Evolutionary conservation across 2,329 filamentous ascomycete genomes (phyloP).

Genomic region (Aspergillus tanneri): DNA sequence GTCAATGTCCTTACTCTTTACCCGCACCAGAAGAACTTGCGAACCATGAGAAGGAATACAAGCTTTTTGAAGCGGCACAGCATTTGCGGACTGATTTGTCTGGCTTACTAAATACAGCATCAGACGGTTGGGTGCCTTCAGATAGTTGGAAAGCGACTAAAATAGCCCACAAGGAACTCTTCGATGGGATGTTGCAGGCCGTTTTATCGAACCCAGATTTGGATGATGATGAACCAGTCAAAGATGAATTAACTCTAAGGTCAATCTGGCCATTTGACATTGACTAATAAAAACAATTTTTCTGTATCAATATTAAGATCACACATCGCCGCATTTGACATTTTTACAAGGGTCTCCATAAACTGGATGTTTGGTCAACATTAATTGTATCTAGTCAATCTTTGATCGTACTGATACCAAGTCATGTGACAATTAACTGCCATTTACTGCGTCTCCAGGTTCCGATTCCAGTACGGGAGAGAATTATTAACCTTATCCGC

Average conservation of each 20-base stretch:
- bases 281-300: background rate
- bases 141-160: conserved; percentile 35
- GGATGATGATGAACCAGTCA: conserved; percentile 37
- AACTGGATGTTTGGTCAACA: too few relatives aligned
- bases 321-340: too few relatives aligned
- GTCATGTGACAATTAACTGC: too few relatives aligned
- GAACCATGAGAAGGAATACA: conserved; percentile 32
- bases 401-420: too few relatives aligned
- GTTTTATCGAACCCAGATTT: conserved; percentile 18
- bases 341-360: too few relatives aligned
- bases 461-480: too few relatives aligned
- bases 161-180: conserved; percentile 31
- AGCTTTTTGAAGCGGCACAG: conserved; percentile 33
- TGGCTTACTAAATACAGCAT: conserved; percentile 32
- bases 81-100: conserved; percentile 30
- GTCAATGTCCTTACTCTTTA: conserved; percentile 32
- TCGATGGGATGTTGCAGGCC: conserved; percentile 31
- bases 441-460: too few relatives aligned
- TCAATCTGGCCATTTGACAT: conserved; percentile 39
- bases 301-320: too few relatives aligned
- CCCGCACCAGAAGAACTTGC: conserved; percentile 26
- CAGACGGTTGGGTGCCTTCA: conserved; percentile 39
- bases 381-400: too few relatives aligned
- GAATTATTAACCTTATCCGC: too few relatives aligned
- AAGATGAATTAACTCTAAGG: conserved; percentile 29